These are phyloP conservation scores for Arthroderma uncinatum DNA, from an alignment of 2,329 filamentous ascomycete species.

Conservation along the genomic window DNA sequence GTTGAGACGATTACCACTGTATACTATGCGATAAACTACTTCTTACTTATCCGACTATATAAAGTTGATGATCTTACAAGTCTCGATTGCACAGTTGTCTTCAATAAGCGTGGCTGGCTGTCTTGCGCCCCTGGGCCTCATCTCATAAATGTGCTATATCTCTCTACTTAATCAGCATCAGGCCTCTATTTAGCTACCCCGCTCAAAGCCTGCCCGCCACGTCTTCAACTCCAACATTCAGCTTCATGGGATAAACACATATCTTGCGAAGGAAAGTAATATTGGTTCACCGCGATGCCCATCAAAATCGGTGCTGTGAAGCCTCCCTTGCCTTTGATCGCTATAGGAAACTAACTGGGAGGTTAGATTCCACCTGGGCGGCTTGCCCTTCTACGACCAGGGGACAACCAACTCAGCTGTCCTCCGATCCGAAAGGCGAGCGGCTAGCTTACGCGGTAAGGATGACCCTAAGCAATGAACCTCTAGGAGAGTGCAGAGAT, in stretches of 20 bases:
- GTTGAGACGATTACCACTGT: constrained; percentile 2
- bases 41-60: background rate
- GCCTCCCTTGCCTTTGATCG: background rate
- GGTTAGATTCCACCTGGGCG: constrained; percentile 62
- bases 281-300: constrained; percentile 26
- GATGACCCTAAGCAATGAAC: background rate
- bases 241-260: background rate
- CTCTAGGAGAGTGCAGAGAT: background rate
- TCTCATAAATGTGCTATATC: background rate
- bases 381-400: constrained; percentile 72
- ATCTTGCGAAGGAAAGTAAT: background rate
- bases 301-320: constrained; percentile 33
- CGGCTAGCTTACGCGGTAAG: constrained; percentile 80
- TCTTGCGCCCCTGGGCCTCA: background rate
- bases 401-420: constrained; percentile 80
- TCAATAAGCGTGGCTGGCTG: background rate
- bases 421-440: constrained; percentile 77
- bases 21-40: background rate
- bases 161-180: background rate
- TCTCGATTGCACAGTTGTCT: background rate
- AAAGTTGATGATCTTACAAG: background rate
- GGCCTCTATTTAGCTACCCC: background rate
- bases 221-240: background rate
- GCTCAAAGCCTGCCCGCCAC: background rate
- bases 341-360: constrained; percentile 13